These are phyloP conservation scores for Nidula niveotomentosa DNA, from an alignment of 1,284 basidiomycete genomes.

Conservation along the genomic window DNA sequence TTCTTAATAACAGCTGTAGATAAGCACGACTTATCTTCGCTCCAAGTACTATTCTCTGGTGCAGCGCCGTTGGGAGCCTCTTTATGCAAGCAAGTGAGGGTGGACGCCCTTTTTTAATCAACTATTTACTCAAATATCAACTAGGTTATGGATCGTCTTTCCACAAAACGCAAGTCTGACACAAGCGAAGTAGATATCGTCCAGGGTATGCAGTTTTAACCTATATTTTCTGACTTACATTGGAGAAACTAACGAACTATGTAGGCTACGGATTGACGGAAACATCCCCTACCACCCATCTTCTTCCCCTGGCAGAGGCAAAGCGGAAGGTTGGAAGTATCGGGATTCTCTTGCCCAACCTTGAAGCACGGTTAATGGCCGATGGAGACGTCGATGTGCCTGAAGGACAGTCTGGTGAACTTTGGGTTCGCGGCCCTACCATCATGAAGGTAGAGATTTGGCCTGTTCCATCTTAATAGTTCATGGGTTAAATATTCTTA, in stretches of 20 bases:
- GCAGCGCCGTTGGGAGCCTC: slow-evolving; percentile 80
- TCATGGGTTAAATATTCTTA: slow-evolving; percentile 13
- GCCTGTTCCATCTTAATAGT: background rate
- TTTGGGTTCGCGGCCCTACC: slow-evolving; percentile 78
- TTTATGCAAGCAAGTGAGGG: slow-evolving; percentile 51
- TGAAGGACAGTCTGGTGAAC: slow-evolving; percentile 66
- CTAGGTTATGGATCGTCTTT: slow-evolving; percentile 31
- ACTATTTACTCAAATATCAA: background rate
- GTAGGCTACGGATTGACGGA: slow-evolving; percentile 80
- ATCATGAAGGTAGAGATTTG: slow-evolving; percentile 67
- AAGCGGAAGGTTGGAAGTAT: slow-evolving; percentile 58
- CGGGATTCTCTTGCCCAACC: slow-evolving; percentile 76
- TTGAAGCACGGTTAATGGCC: slow-evolving; percentile 76
- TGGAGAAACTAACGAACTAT: background rate
- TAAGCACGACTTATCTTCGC: slow-evolving; percentile 66
- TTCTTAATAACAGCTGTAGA: slow-evolving; percentile 45
- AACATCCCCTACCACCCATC: slow-evolving; percentile 63
- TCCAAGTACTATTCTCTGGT: slow-evolving; percentile 68
- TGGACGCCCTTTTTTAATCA: background rate
- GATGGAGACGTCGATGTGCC: slow-evolving; percentile 49
- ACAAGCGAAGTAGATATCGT: slow-evolving; percentile 26
- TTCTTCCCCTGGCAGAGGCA: slow-evolving; percentile 39
- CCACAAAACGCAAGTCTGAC: slow-evolving; percentile 19
- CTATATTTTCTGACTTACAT: background rate
- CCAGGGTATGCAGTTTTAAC: slow-evolving; percentile 39